Conservation (phyloP, 345 rosid species). For the Trapa bicornis region DNA sequence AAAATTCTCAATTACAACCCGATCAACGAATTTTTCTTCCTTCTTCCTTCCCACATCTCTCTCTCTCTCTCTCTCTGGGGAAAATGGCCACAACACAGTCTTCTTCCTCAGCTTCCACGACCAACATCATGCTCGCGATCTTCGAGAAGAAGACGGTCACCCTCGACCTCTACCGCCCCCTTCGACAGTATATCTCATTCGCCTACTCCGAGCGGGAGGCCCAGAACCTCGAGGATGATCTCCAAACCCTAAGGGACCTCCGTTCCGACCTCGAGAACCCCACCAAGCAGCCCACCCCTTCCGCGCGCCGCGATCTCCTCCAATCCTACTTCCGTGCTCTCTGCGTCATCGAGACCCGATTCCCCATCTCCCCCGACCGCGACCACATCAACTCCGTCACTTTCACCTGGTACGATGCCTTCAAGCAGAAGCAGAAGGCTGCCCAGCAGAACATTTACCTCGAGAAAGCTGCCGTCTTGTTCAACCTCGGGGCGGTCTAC, state of each 20-base stretch:
- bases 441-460: slow-evolving; percentile 83
- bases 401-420: slow-evolving; percentile 82
- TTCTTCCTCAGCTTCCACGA: slow-evolving; percentile 35
- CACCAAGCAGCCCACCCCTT: slow-evolving; percentile 60
- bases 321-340: slow-evolving; percentile 62
- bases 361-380: slow-evolving; percentile 80
- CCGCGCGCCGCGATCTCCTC: slow-evolving; percentile 75
- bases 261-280: slow-evolving; percentile 78
- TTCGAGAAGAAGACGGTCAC: slow-evolving; percentile 78
- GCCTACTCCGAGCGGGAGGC: slow-evolving; percentile 95
- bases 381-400: slow-evolving; percentile 72
- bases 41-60: neutral
- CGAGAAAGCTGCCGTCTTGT: slow-evolving; percentile 85
- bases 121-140: slow-evolving; percentile 87
- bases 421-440: slow-evolving; percentile 73
- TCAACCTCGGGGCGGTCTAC: slow-evolving; percentile 70
- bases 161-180: slow-evolving; percentile 82
- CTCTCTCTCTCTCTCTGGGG: neutral
- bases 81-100: slow-evolving; percentile 9
- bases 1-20: neutral
- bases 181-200: slow-evolving; percentile 69
- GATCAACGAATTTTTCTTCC: neutral
- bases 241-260: slow-evolving; percentile 49
- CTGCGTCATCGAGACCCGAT: slow-evolving; percentile 78
- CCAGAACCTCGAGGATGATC: slow-evolving; percentile 85